Evolutionary conservation across 495 filamentous ascomycete genomes (phyloP).

Genomic region (Cryomyces antarcticus): DNA sequence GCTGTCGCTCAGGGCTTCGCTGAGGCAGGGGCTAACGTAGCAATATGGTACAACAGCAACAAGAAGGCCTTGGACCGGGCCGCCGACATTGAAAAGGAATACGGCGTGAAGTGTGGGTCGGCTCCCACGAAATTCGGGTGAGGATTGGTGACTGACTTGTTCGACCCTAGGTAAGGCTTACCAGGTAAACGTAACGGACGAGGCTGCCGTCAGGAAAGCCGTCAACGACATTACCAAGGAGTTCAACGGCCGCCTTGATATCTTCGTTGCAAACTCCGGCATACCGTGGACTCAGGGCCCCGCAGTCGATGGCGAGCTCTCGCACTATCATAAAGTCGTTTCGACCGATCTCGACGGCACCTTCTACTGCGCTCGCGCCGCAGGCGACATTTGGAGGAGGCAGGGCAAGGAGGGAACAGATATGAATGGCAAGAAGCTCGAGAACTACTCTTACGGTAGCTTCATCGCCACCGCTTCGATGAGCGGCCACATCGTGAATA

Average conservation of each 20-base stretch:
- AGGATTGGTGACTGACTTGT: neutral
- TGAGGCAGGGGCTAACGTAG: slow-evolving; percentile 74
- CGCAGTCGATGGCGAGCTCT: slow-evolving; percentile 12
- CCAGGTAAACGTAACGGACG: slow-evolving; percentile 12
- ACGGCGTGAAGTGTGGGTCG: slow-evolving; percentile 55
- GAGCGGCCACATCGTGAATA: slow-evolving; percentile 71
- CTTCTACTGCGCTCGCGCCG: slow-evolving; percentile 62
- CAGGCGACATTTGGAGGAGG: slow-evolving; percentile 46
- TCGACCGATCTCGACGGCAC: slow-evolving; percentile 62
- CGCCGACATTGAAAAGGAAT: slow-evolving; percentile 47
- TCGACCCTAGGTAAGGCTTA: slow-evolving; percentile 10
- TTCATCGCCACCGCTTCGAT: slow-evolving; percentile 68
- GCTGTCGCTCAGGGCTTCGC: slow-evolving; percentile 56
- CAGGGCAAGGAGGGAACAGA: slow-evolving; percentile 47
- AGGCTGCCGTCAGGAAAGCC: slow-evolving; percentile 7
- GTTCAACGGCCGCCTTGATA: slow-evolving; percentile 18
- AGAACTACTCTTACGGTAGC: slow-evolving; percentile 45
- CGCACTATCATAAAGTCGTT: slow-evolving; percentile 48
- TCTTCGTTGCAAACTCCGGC: slow-evolving; percentile 17
- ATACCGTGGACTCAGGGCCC: slow-evolving; percentile 15
- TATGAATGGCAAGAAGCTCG: slow-evolving; percentile 41
- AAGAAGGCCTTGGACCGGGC: slow-evolving; percentile 49
- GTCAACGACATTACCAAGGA: slow-evolving; percentile 10
- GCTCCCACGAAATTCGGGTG: slow-evolving; percentile 2
- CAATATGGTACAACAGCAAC: slow-evolving; percentile 73